These are phyloP conservation scores for Aspergillus brunneoviolaceus DNA, from an alignment of 2,329 filamentous ascomycete species.

Conservation along the genomic window DNA sequence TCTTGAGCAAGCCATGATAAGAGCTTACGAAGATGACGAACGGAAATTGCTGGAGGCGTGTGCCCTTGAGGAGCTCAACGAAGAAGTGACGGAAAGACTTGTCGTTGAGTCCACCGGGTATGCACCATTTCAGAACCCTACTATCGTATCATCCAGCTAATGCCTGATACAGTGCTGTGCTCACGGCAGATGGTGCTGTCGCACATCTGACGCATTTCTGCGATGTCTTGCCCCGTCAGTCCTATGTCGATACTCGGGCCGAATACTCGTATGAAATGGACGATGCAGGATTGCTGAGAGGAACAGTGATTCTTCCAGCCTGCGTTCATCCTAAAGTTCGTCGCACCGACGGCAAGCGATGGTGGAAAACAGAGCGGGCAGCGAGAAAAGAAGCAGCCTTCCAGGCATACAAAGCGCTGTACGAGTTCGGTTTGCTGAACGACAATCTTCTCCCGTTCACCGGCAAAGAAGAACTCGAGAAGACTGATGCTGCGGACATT, in stretches of 20 bases:
- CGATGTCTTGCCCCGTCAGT: slow-evolving; percentile 55
- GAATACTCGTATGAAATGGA: slow-evolving; percentile 54
- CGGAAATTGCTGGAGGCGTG: slow-evolving; percentile 51
- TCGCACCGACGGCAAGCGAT: slow-evolving; percentile 48
- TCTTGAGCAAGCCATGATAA: slow-evolving; percentile 72
- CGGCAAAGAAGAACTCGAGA: slow-evolving; percentile 29
- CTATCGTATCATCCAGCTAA: not conserved
- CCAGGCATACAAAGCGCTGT: slow-evolving; percentile 70
- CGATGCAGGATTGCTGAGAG: slow-evolving; percentile 33
- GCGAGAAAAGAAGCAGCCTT: slow-evolving; percentile 82
- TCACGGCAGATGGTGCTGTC: slow-evolving; percentile 72
- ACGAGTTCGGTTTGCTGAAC: slow-evolving; percentile 70
- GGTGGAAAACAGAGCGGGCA: slow-evolving; percentile 70
- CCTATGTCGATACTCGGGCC: slow-evolving; percentile 64
- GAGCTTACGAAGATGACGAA: slow-evolving; percentile 64
- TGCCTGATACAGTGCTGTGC: slow-evolving; percentile 53
- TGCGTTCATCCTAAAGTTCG: slow-evolving; percentile 66
- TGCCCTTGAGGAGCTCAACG: slow-evolving; percentile 50
- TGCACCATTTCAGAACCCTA: not conserved
- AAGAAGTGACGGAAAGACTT: slow-evolving; percentile 41
- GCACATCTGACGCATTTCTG: slow-evolving; percentile 84
- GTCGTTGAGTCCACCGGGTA: slow-evolving; percentile 38
- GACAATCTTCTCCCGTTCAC: slow-evolving; percentile 69
- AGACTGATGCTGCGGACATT: slow-evolving; percentile 13
- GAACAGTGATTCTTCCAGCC: slow-evolving; percentile 68